These are phyloP conservation scores for Linnemannia exigua DNA, from an alignment of 192 early-diverging fungal species.

Conservation along the genomic window DNA sequence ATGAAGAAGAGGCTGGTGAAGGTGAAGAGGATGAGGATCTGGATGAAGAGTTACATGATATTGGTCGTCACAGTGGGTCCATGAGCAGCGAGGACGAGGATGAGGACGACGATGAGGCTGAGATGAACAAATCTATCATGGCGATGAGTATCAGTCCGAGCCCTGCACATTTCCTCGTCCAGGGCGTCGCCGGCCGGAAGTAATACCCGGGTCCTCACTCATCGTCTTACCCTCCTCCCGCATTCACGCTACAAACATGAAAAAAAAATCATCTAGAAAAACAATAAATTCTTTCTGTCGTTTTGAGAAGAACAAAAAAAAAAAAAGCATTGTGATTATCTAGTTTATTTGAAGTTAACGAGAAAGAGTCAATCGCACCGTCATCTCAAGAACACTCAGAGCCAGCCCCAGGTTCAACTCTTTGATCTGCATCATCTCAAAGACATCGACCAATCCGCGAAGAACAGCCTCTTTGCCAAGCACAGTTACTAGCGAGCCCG, in stretches of 20 bases:
- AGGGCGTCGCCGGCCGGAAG: slow-evolving; percentile 27
- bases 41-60: slow-evolving; percentile 31
- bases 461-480: slow-evolving; percentile 41
- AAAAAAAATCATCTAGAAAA: not conserved
- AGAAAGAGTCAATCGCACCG: slow-evolving; percentile 38
- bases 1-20: slow-evolving; percentile 56
- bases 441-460: slow-evolving; percentile 42
- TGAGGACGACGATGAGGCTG: slow-evolving; percentile 54
- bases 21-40: slow-evolving; percentile 52
- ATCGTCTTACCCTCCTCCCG: not conserved
- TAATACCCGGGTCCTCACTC: not conserved
- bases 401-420: slow-evolving; percentile 52
- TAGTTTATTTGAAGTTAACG: slow-evolving; percentile 2
- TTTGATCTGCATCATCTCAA: slow-evolving; percentile 57
- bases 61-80: slow-evolving; percentile 28
- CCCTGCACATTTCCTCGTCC: slow-evolving; percentile 56
- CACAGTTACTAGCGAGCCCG: slow-evolving; percentile 36
- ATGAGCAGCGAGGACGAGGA: slow-evolving; percentile 31
- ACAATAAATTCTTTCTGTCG: no score
- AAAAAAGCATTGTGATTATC: not conserved
- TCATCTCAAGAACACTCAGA: slow-evolving; percentile 47
- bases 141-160: slow-evolving; percentile 72
- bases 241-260: no score
- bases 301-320: no score
- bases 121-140: slow-evolving; percentile 63